These are phyloP conservation scores for Gymnopus androsaceus DNA, from an alignment of 1,284 basidiomycete species.

Conservation along the genomic window DNA sequence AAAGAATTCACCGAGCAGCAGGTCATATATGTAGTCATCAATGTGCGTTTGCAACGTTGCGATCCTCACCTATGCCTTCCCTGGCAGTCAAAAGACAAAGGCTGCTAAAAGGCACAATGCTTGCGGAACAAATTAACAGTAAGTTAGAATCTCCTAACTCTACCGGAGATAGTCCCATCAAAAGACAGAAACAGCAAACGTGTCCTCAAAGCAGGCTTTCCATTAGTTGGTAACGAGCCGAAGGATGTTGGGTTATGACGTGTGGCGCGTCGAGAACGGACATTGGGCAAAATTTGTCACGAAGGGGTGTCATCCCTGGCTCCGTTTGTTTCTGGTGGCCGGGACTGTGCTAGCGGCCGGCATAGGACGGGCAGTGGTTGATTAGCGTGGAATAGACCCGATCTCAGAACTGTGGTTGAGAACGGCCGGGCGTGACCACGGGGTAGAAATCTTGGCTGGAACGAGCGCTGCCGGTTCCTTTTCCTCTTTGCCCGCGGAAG, in stretches of 20 bases:
- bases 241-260: background rate
- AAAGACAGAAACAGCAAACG: background rate
- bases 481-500: background rate
- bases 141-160: background rate
- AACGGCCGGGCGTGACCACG: slow-evolving; percentile 1
- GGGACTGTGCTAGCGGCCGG: slow-evolving; percentile 5
- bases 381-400: background rate
- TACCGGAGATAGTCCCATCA: background rate
- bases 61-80: too few species aligned
- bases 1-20: too few species aligned
- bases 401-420: background rate
- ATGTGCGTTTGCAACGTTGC: too few species aligned
- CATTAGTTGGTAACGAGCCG: background rate
- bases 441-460: background rate
- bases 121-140: background rate
- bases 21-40: too few species aligned
- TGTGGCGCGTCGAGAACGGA: slow-evolving; percentile 1
- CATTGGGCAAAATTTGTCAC: background rate
- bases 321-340: slow-evolving; percentile 4
- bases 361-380: too few species aligned
- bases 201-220: background rate
- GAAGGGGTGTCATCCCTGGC: background rate
- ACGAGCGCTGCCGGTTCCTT: background rate
- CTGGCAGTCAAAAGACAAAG: background rate
- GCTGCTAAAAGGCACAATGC: background rate